phyloP scores from a whole-genome alignment of 2,329 filamentous ascomycete genomes.

The Fusarium setosum region DNA sequence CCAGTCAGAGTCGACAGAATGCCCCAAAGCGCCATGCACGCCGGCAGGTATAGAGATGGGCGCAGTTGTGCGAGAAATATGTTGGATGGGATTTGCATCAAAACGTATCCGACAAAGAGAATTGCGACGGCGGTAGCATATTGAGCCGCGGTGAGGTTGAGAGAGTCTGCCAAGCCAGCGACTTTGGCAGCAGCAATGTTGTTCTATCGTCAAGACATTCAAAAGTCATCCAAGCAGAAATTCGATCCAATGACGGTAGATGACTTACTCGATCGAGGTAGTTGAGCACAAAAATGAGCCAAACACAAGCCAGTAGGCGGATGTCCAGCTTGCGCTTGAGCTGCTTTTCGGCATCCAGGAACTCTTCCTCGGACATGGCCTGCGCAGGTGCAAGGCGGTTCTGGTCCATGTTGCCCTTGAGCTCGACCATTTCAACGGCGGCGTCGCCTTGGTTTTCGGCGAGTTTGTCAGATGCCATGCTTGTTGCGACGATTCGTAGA shows the following conservation, averaged over 20 bases:
- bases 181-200: constrained; percentile 22
- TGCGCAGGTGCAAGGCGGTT: constrained; percentile 14
- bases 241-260: background rate
- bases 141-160: constrained; percentile 9
- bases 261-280: constrained; percentile 11
- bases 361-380: constrained; percentile 21
- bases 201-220: constrained; percentile 1
- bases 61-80: constrained; percentile 40
- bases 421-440: constrained; percentile 11
- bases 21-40: constrained; percentile 29
- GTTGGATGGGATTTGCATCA: constrained; percentile 52
- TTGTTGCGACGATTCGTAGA: background rate
- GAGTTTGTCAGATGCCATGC: background rate
- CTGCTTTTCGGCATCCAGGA: constrained; percentile 16
- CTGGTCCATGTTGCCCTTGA: background rate
- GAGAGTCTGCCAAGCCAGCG: constrained; percentile 2
- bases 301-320: constrained; percentile 13
- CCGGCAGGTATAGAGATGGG: constrained; percentile 7
- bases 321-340: constrained; percentile 19
- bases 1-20: constrained; percentile 33
- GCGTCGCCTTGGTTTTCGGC: background rate
- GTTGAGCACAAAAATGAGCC: constrained; percentile 20
- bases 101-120: constrained; percentile 26
- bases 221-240: background rate
- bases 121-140: constrained; percentile 50